Conservation (phyloP, 306 rosid species). For the Medicago truncatula region DNA sequence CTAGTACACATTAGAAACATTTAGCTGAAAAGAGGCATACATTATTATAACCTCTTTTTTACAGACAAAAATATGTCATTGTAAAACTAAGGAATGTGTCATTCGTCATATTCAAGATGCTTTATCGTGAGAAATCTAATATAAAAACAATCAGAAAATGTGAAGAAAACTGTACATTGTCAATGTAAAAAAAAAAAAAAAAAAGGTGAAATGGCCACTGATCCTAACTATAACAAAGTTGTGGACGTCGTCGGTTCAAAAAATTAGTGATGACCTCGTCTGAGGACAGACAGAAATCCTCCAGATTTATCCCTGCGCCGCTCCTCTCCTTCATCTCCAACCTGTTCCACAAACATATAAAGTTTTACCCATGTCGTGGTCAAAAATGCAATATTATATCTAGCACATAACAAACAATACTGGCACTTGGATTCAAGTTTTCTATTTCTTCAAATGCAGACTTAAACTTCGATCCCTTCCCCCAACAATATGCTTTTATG, state of each 20-base stretch:
- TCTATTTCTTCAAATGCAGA: neutral
- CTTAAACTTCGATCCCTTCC: neutral
- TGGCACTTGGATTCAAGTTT: neutral
- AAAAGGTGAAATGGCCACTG: constrained; percentile 38
- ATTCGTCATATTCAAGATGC: constrained; percentile 40
- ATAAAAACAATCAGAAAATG: constrained; percentile 15
- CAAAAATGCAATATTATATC: constrained; percentile 8
- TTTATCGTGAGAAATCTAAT: neutral
- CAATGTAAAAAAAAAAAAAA: constrained; percentile 40
- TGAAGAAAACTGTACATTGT: constrained; percentile 58
- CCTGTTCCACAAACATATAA: constrained; percentile 46
- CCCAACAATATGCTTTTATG: neutral
- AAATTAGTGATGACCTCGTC: constrained; percentile 69
- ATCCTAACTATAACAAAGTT: constrained; percentile 45
- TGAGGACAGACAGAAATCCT: constrained; percentile 69
- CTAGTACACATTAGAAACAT: neutral
- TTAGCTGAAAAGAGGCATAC: neutral
- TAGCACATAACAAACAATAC: constrained; percentile 1
- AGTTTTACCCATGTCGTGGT: constrained; percentile 5
- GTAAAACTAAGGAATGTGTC: constrained; percentile 25
- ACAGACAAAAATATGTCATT: constrained; percentile 11
- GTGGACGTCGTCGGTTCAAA: constrained; percentile 31
- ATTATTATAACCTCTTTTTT: constrained; percentile 30
- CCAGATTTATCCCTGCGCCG: constrained; percentile 64
- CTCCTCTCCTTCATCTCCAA: constrained; percentile 77